Evolutionary conservation across 495 filamentous ascomycete genomes (phyloP), one percentile per base, ranked within the genome.

Genomic region (Lasiosphaeria miniovina): DNA sequence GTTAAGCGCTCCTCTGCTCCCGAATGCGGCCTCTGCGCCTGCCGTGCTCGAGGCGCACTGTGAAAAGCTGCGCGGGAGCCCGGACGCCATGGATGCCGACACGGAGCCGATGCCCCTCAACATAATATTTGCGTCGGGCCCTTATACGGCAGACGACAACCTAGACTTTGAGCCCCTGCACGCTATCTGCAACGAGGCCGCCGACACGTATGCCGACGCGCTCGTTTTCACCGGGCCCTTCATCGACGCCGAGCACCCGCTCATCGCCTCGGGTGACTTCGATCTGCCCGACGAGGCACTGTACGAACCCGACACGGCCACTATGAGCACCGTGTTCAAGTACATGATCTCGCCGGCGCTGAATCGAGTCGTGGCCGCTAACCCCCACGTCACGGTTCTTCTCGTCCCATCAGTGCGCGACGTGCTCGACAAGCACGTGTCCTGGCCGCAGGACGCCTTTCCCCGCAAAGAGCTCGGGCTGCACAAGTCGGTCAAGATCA

Each of bases 121-220:
- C 63, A 74, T 95, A 45, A 75, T 96, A 45, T 74, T 94, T 36
- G 89, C 87, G 36, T 84, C 91, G 2, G 94, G 94, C 3, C 94
- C 94, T 1, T 98, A 93, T 73, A 95, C 93, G 0, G 84, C 92
- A 17, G 90, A 96, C 63, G 89, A 92, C 65, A 94, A 94, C 65
- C 84, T 98, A 49, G 85, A 87, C 59, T 98, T 94, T 69, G 89
- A 94, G 64, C 86, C 94, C 4, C 77, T 98, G 0, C 83, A 90
- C 51, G 85, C 90, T 45, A 79, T 98, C 9, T 93, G 92, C 71
- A 78, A 80, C 60, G 85, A 86, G 63, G 92, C 92, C 31, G 86
- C 84, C 34, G 86, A 89, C 55, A 83, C 79, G 40, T 87, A 82
- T 60, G 86, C 88, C 7, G 94, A 98, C 66, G 82, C 84, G n/a